Percentiles rank a stretch among this genome's conserved stretches.
Conservation (phyloP, 495 filamentous ascomycete genomes). For the Podospora appendiculata region DNA sequence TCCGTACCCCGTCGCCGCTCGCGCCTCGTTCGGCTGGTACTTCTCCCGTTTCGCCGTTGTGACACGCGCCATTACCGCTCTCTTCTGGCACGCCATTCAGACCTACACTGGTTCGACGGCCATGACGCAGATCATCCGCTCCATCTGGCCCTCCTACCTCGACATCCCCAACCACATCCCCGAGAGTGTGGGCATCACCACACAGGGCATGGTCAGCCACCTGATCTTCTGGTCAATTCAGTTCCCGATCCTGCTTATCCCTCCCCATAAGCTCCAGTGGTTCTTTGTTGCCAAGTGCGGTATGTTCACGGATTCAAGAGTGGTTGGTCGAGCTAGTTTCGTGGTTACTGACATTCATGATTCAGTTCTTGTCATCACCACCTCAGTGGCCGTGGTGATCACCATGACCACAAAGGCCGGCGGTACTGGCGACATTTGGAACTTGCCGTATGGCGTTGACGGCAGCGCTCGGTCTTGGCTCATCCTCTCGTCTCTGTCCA, state of each 20-base stretch:
- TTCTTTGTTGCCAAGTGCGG: slow-evolving; percentile 43
- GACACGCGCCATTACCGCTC: slow-evolving; percentile 32
- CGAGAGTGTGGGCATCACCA: slow-evolving; percentile 40
- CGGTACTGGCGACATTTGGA: slow-evolving; percentile 38
- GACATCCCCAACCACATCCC: slow-evolving; percentile 43
- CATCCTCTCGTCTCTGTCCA: slow-evolving; percentile 22
- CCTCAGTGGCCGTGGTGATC: slow-evolving; percentile 34
- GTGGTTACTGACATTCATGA: too few species aligned
- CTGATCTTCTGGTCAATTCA: slow-evolving; percentile 42
- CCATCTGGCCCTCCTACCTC: slow-evolving; percentile 37
- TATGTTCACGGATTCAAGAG: slow-evolving; percentile 1
- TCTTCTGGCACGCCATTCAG: slow-evolving; percentile 43
- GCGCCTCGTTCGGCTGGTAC: slow-evolving; percentile 37
- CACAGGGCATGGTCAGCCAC: slow-evolving; percentile 40
- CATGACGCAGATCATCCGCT: slow-evolving; percentile 33
- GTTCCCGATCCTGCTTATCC: slow-evolving; percentile 42
- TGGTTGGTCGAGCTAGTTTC: too few species aligned
- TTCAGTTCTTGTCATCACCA: slow-evolving; percentile 28
- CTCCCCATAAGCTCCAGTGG: slow-evolving; percentile 40
- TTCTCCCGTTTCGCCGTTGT: slow-evolving; percentile 33
- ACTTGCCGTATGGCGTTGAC: slow-evolving; percentile 26
- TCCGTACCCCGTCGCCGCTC: slow-evolving; percentile 32
- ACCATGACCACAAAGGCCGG: slow-evolving; percentile 37
- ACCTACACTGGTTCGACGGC: slow-evolving; percentile 34
- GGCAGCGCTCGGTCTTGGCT: slow-evolving; percentile 19